Percentiles rank a stretch among this genome's conserved stretches.
Conservation (phyloP, 1,139 yeast genomes). For the Yamadazyma kanchanaburiensis region DNA sequence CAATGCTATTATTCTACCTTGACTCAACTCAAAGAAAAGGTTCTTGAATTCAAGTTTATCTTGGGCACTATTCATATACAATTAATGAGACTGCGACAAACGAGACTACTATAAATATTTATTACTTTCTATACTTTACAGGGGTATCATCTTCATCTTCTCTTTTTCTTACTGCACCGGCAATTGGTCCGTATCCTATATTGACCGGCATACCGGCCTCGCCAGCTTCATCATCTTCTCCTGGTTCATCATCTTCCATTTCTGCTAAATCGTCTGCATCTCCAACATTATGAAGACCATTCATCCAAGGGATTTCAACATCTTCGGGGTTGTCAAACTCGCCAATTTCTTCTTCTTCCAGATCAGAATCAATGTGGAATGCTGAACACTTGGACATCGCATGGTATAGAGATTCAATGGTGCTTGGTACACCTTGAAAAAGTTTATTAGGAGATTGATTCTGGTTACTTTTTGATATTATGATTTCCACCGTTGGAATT, state of each 20-base stretch:
- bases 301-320: constrained; percentile 23
- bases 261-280: constrained; percentile 37
- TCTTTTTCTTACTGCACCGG: constrained; percentile 30
- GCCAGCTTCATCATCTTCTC: constrained; percentile 14
- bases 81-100: too few species aligned
- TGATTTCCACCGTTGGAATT: constrained; percentile 7
- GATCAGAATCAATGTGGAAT: constrained; percentile 28
- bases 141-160: constrained; percentile 20
- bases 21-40: constrained; percentile 64
- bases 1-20: constrained; percentile 44
- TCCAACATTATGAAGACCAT: constrained; percentile 27
- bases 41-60: constrained; percentile 60
- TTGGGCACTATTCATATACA: constrained; percentile 76
- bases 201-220: constrained; percentile 46
- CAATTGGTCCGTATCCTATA: constrained; percentile 36
- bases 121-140: too few species aligned
- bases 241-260: constrained; percentile 9
- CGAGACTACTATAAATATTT: too few species aligned
- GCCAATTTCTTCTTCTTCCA: constrained; percentile 15
- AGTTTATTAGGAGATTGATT: neutral
- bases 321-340: constrained; percentile 18
- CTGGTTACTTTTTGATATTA: neutral
- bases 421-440: constrained; percentile 5
- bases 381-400: constrained; percentile 40
- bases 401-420: constrained; percentile 23